These are phyloP conservation scores for Colletotrichum tanaceti DNA, from an alignment of 2,329 filamentous ascomycete genomes.

Conservation along the genomic window DNA sequence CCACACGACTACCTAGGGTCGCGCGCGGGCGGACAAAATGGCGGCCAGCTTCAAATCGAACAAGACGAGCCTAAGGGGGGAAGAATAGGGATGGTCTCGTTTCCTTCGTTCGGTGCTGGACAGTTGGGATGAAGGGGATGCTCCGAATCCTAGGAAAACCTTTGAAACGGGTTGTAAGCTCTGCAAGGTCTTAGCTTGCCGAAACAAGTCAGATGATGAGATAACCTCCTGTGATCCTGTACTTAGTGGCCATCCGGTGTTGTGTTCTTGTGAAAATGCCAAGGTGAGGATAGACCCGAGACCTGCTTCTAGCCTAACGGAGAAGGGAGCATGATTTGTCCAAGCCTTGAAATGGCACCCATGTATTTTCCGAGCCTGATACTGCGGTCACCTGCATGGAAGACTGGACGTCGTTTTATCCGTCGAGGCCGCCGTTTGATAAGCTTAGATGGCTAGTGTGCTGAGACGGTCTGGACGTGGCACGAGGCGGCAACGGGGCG, in stretches of 20 bases:
- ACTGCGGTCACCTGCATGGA: background rate
- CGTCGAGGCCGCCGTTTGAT: constrained; percentile 12
- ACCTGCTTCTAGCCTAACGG: background rate
- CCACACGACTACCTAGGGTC: constrained; percentile 31
- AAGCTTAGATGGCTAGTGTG: constrained; percentile 38
- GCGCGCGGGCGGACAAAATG: constrained; percentile 30
- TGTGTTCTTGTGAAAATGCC: background rate
- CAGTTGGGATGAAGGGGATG: constrained; percentile 16
- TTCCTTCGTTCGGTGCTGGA: background rate
- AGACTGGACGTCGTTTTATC: constrained; percentile 1
- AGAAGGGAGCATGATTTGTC: constrained; percentile 14
- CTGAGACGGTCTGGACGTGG: constrained; percentile 14
- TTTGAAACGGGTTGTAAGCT: constrained; percentile 32
- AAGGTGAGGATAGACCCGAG: background rate
- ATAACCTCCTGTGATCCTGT: too few species aligned
- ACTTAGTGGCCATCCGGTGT: constrained; percentile 33
- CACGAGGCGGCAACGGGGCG: constrained; percentile 2
- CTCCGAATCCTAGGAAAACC: constrained; percentile 16
- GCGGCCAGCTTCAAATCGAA: constrained; percentile 18
- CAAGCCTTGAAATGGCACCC: constrained; percentile 21
- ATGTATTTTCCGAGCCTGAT: constrained; percentile 14
- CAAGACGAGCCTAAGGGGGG: background rate
- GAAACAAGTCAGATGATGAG: constrained; percentile 3
- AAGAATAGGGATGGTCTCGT: constrained; percentile 2
- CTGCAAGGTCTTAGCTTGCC: constrained; percentile 35